These are phyloP conservation scores for Furcasterigmium furcatum DNA, from an alignment of 2,329 filamentous ascomycete genomes.

Conservation along the genomic window DNA sequence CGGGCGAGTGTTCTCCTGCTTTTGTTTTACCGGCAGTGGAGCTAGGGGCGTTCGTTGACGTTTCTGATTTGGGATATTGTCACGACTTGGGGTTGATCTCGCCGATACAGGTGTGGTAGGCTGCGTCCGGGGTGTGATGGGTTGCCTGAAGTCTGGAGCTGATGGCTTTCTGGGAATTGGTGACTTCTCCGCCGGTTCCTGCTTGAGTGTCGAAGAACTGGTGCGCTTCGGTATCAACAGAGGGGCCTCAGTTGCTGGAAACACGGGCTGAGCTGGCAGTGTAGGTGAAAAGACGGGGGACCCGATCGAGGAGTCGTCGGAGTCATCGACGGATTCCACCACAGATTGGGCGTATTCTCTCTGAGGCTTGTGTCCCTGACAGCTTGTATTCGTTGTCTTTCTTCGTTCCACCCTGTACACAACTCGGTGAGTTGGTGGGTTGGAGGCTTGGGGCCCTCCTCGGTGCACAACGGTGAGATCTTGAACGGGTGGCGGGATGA, in stretches of 20 bases:
- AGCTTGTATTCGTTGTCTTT: conserved; percentile 38
- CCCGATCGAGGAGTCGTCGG: neutral
- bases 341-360: conserved; percentile 19
- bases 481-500: conserved; percentile 35
- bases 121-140: neutral
- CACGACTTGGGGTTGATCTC: conserved; percentile 17
- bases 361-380: conserved; percentile 26
- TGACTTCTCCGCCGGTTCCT: neutral
- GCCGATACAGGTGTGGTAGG: neutral
- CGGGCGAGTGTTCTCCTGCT: conserved; percentile 14
- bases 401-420: conserved; percentile 58
- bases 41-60: conserved; percentile 32
- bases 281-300: neutral
- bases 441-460: conserved; percentile 15
- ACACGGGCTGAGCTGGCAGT: neutral
- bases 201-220: no score
- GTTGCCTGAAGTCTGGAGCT: neutral
- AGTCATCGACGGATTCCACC: conserved; percentile 21
- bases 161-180: neutral
- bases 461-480: conserved; percentile 10
- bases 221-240: neutral
- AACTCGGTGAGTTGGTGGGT: conserved; percentile 44
- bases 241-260: neutral
- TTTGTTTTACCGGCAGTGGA: conserved; percentile 11
- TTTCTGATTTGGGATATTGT: conserved; percentile 44